Evolutionary conservation across 208 protist species (phyloP), one percentile per base, ranked within the genome.

Genomic region (Crithidia sp.): DNA sequence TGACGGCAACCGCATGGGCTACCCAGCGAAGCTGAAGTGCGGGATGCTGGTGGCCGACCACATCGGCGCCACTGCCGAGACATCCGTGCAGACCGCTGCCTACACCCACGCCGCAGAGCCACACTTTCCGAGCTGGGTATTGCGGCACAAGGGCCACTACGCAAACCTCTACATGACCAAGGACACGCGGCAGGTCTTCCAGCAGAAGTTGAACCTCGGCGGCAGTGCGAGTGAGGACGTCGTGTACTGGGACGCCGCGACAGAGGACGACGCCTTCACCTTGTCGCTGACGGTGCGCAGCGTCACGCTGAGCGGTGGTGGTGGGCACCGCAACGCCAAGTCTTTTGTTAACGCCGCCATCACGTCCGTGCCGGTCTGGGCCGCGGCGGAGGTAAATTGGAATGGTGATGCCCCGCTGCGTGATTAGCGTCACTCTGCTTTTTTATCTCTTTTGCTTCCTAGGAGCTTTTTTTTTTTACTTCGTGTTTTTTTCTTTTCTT

Each of bases 91-190:
- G 10, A 17, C 74, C 10, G 45, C 53, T 4, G 43, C 54, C 54
- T 85, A 83, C 66, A 70, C 64, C 12, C 41, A 81, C 44, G 81
- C 86, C 6, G 88, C 64, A 49, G 79, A 75, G 9, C 89, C 90
- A 14, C 63, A 47, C 3, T 71, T 82, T 44, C 84, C 93, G 10
- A 89, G 91, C 58, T 97, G 93, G 91, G 85, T 97, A 17, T n/a
- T 97, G 12, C 76, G 64, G 61, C 79, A 90, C 70, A 55, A 71
- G 12, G 75, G 67, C 14, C 81, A 86, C 76, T 95, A 87, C 79
- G 75, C 67, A 9, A 89, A 91, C 56, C 49, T 94, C 28, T 97
- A 91, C 67, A 84, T 94, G 77, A 81, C 83, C 37, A 85, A 82
- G 37, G 90, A 95, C 61, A 83, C 72, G n/a, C 83, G 87, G 28